A percentile compares a stretch with the other conserved stretches of the same genome.
These are phyloP conservation scores for Synchytrium microbalum DNA, from an alignment of 371 early-diverging fungal species.

Conservation along the genomic window DNA sequence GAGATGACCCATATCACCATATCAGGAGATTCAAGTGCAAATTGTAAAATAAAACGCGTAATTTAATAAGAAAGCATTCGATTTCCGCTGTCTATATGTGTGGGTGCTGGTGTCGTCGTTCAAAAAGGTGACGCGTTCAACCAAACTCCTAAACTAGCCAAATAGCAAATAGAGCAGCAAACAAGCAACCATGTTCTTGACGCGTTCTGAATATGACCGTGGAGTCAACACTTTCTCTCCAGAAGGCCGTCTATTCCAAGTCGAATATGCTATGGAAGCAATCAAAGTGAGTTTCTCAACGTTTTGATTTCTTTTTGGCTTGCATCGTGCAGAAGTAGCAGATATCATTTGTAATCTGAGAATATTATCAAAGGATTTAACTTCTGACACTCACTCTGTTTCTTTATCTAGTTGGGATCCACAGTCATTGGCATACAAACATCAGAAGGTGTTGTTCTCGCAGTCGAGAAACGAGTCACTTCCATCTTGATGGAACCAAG, in stretches of 20 bases:
- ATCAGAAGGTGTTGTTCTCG: conserved; percentile 84
- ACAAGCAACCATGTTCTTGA: conserved; percentile 6
- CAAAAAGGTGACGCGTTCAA: too few species aligned
- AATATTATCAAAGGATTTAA: conserved; percentile 6
- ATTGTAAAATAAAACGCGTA: too few species aligned
- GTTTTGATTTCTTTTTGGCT: conserved; percentile 4
- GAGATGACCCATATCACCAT: too few species aligned
- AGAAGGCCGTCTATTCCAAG: conserved; percentile 98
- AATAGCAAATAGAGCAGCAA: too few species aligned
- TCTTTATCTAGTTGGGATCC: conserved; percentile 74
- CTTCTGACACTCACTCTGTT: background rate
- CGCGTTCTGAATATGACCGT: conserved; percentile 84
- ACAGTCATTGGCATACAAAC: conserved; percentile 97
- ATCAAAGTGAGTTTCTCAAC: conserved; percentile 68
- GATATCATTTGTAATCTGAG: conserved; percentile 5
- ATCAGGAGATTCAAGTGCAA: too few species aligned
- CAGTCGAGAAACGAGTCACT: conserved; percentile 94
- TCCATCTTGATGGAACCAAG: conserved; percentile 84
- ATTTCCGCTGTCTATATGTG: too few species aligned
- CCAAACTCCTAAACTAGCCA: too few species aligned
- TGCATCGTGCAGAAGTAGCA: too few species aligned
- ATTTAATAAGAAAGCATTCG: too few species aligned
- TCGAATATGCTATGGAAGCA: conserved; percentile 98
- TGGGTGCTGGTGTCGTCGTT: too few species aligned
- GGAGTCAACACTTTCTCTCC: conserved; percentile 99